Conservation (phyloP, 2,329 filamentous ascomycete species). For the Fusarium musae region DNA sequence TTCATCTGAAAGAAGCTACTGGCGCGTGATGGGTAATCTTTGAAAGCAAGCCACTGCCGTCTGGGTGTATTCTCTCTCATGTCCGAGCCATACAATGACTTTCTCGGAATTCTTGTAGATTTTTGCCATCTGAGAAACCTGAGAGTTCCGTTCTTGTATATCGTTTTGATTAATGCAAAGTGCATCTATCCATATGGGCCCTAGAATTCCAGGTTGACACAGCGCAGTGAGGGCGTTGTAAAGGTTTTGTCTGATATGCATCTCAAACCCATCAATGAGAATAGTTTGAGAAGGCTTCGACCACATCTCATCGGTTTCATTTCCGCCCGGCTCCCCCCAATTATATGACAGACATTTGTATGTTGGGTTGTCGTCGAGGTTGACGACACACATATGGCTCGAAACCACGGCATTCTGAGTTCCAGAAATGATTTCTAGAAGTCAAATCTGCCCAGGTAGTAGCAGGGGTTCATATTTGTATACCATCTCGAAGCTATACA, state of each 20-base stretch:
- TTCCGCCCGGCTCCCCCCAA: neutral
- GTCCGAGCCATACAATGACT: neutral
- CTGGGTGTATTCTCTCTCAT: neutral
- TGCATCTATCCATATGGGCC: constrained; percentile 3
- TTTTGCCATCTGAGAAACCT: neutral
- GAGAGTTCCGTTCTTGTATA: neutral
- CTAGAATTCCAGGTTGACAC: neutral
- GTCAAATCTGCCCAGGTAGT: neutral
- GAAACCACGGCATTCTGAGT: neutral
- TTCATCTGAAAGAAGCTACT: neutral
- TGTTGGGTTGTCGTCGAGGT: neutral
- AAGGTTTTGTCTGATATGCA: neutral
- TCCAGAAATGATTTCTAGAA: neutral
- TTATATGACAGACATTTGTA: constrained; percentile 7
- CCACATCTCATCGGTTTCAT: neutral
- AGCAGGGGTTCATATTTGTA: neutral
- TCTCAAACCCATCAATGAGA: neutral
- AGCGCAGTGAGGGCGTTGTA: neutral
- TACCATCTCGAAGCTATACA: neutral
- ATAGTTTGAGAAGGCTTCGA: neutral
- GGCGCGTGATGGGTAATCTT: neutral
- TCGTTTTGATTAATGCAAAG: constrained; percentile 1
- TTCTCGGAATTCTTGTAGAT: neutral
- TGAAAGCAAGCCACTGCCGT: neutral
- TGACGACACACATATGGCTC: neutral